A percentile compares a stretch with the other conserved stretches of the same genome.
These are phyloP conservation scores for Mycoemilia scoparia DNA, from an alignment of 192 early-diverging fungal genomes.

Conservation along the genomic window DNA sequence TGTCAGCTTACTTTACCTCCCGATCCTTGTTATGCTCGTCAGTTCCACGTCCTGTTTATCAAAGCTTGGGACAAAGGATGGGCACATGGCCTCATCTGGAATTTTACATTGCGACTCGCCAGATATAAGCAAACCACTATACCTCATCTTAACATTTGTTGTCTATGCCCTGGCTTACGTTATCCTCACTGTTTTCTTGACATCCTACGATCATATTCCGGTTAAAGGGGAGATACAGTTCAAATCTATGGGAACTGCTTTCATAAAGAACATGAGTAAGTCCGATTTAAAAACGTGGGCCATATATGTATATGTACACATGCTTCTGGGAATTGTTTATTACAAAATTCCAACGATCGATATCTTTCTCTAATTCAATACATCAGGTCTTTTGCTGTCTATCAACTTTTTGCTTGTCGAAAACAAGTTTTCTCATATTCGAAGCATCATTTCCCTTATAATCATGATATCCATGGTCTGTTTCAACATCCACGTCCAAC, in stretches of 20 bases:
- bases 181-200: conserved; percentile 47
- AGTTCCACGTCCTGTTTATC: conserved; percentile 32
- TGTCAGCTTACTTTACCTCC: conserved; percentile 31
- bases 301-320: background rate
- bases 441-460: conserved; percentile 45
- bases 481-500: conserved; percentile 49
- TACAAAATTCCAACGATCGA: background rate
- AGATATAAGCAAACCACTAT: conserved; percentile 31
- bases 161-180: conserved; percentile 46
- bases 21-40: conserved; percentile 33
- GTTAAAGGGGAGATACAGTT: conserved; percentile 51
- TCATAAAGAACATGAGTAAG: conserved; percentile 55
- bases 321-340: background rate
- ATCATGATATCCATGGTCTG: conserved; percentile 52
- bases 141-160: conserved; percentile 36
- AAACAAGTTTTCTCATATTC: conserved; percentile 34
- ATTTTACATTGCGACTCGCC: conserved; percentile 30
- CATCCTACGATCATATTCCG: conserved; percentile 51
- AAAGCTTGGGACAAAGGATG: conserved; percentile 17
- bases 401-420: conserved; percentile 48
- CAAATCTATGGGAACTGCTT: conserved; percentile 49
- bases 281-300: no score
- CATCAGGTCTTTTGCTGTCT: conserved; percentile 37
- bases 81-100: conserved; percentile 13
- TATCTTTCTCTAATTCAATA: background rate